Conservation (phyloP, 1,139 yeast genomes). For the Hemisphaericaspora lyxosophila region DNA sequence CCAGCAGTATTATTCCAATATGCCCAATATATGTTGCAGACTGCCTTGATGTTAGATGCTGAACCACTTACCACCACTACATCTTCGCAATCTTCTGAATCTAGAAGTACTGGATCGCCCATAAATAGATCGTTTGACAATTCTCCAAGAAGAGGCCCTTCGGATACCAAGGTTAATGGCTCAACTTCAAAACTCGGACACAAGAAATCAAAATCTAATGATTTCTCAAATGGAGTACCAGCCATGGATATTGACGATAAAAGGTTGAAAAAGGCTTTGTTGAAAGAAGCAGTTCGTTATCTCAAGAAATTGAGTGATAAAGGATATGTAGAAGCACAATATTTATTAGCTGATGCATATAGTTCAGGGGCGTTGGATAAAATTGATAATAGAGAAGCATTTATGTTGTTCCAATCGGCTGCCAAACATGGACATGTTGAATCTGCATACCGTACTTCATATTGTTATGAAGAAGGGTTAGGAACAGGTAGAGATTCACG, state of each 20-base stretch:
- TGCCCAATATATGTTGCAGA: slow-evolving; percentile 87
- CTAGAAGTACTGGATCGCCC: slow-evolving; percentile 13
- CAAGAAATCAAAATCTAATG: slow-evolving; percentile 25
- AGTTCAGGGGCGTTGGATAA: slow-evolving; percentile 85
- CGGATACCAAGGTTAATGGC: slow-evolving; percentile 13
- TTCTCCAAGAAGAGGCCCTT: slow-evolving; percentile 25
- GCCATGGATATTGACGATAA: slow-evolving; percentile 25
- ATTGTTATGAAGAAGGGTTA: slow-evolving; percentile 90
- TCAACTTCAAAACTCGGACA: slow-evolving; percentile 11
- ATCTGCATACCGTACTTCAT: slow-evolving; percentile 86
- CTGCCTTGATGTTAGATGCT: slow-evolving; percentile 63
- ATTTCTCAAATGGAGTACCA: slow-evolving; percentile 17
- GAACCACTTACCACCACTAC: slow-evolving; percentile 10
- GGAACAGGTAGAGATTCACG: slow-evolving; percentile 90
- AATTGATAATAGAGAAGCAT: slow-evolving; percentile 77
- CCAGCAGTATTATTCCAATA: slow-evolving; percentile 85
- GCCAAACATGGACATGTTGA: slow-evolving; percentile 93
- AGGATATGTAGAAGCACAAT: slow-evolving; percentile 89
- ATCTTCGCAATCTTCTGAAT: slow-evolving; percentile 16
- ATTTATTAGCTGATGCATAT: slow-evolving; percentile 82
- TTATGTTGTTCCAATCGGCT: slow-evolving; percentile 75
- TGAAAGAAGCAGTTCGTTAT: slow-evolving; percentile 75
- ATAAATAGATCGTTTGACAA: slow-evolving; percentile 21
- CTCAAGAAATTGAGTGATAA: slow-evolving; percentile 73
- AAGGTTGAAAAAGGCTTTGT: slow-evolving; percentile 46